Evolutionary conservation across 768 basidiomycete species (phyloP).

Genomic region (Russula ochroleuca): DNA sequence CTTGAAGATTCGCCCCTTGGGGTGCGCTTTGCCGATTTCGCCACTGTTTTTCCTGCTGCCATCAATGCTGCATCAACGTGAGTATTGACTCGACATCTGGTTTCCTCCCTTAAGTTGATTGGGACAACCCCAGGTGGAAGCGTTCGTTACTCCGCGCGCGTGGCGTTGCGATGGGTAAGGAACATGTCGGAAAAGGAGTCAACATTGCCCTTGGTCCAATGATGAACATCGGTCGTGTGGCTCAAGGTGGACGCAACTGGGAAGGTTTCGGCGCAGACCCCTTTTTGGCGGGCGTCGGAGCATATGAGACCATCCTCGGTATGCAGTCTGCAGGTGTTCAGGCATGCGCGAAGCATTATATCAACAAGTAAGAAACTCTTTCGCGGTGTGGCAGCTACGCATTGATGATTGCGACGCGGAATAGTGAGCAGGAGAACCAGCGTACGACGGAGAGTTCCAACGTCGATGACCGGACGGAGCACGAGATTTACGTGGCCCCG

Average conservation of each 20-base stretch:
- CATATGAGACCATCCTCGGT: constrained; percentile 79
- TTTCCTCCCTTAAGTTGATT: not conserved
- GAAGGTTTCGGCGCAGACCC: constrained; percentile 95
- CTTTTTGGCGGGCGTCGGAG: constrained; percentile 71
- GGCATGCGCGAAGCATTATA: constrained; percentile 80
- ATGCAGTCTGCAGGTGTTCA: constrained; percentile 77
- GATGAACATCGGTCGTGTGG: constrained; percentile 83
- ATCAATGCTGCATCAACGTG: constrained; percentile 80
- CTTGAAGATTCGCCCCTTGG: constrained; percentile 77
- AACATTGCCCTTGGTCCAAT: constrained; percentile 74
- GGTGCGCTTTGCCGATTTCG: constrained; percentile 67
- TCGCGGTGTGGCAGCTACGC: not conserved
- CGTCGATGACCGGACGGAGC: constrained; percentile 75
- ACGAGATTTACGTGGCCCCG: constrained; percentile 68
- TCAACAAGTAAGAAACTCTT: constrained; percentile 57
- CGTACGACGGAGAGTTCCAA: constrained; percentile 56
- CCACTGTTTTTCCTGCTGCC: constrained; percentile 79
- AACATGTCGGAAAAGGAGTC: constrained; percentile 80
- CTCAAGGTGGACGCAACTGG: constrained; percentile 85
- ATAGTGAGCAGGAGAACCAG: constrained; percentile 65
- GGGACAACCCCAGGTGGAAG: constrained; percentile 51
- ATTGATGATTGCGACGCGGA: not conserved
- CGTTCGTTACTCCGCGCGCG: constrained; percentile 72
- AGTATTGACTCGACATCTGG: constrained; percentile 28
- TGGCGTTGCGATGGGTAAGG: constrained; percentile 73